These are phyloP conservation scores for Lactarius sp. DNA, from an alignment of 768 basidiomycete species.

Conservation along the genomic window DNA sequence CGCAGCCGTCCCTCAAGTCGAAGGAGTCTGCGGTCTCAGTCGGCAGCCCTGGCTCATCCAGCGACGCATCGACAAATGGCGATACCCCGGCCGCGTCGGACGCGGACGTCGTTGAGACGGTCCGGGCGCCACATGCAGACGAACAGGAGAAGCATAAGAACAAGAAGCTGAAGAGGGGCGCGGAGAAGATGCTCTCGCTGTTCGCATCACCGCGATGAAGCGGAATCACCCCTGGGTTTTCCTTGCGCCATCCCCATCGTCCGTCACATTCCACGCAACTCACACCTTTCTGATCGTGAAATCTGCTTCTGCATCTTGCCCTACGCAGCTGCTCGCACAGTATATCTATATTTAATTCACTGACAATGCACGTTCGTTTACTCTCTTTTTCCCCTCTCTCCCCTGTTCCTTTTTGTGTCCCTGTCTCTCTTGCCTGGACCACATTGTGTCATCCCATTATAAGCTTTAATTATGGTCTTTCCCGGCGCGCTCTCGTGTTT, in stretches of 20 bases:
- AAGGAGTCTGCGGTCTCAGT: slow-evolving; percentile 77
- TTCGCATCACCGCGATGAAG: slow-evolving; percentile 61
- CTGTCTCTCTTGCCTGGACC: slow-evolving; percentile 1
- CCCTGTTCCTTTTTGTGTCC: not conserved
- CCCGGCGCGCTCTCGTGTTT: slow-evolving; percentile 11
- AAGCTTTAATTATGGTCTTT: slow-evolving; percentile 23
- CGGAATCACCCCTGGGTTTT: not conserved
- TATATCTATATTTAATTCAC: slow-evolving; percentile 22
- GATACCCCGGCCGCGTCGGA: slow-evolving; percentile 32
- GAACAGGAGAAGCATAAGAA: slow-evolving; percentile 57
- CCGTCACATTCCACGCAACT: not conserved
- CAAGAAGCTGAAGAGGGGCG: slow-evolving; percentile 82
- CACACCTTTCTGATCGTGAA: not conserved
- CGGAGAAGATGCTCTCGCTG: slow-evolving; percentile 79
- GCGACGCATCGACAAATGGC: slow-evolving; percentile 61
- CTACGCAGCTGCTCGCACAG: slow-evolving; percentile 15
- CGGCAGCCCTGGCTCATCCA: slow-evolving; percentile 64
- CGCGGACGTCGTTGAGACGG: slow-evolving; percentile 22
- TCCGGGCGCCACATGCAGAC: slow-evolving; percentile 8
- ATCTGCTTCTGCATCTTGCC: slow-evolving; percentile 15
- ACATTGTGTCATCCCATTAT: slow-evolving; percentile 23
- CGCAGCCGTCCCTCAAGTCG: slow-evolving; percentile 70
- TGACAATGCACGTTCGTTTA: slow-evolving; percentile 19
- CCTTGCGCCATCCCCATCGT: not conserved
- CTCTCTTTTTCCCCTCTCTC: too few relatives aligned